Conservation (phyloP, 2,329 filamentous ascomycete genomes). For the Apiospora arundinis region DNA sequence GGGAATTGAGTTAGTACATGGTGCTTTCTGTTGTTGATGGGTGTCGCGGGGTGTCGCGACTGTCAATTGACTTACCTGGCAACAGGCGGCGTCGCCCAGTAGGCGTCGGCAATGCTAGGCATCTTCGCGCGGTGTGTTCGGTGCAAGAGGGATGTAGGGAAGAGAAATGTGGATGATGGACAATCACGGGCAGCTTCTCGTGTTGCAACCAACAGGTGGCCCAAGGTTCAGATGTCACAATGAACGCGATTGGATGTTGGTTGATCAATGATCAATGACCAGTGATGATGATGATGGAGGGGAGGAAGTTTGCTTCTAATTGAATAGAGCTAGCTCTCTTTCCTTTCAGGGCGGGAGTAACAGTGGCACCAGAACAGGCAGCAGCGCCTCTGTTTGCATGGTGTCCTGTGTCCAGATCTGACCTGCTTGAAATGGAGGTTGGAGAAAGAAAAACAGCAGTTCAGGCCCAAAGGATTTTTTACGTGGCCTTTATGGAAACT, state of each 20-base stretch:
- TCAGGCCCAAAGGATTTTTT: neutral
- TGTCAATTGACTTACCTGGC: conserved; percentile 44
- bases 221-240: conserved; percentile 14
- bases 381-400: conserved; percentile 36
- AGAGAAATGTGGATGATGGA: neutral
- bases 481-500: conserved; percentile 19
- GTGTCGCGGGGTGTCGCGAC: neutral
- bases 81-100: conserved; percentile 49
- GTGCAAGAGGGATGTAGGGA: neutral
- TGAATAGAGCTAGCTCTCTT: conserved; percentile 25
- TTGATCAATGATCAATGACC: neutral
- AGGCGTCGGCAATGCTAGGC: conserved; percentile 48
- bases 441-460: neutral
- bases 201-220: neutral
- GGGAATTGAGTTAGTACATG: neutral
- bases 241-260: conserved; percentile 1
- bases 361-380: conserved; percentile 34
- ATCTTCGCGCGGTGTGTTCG: conserved; percentile 35
- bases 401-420: conserved; percentile 27
- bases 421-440: conserved; percentile 18
- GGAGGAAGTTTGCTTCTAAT: conserved; percentile 18
- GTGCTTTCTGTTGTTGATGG: neutral
- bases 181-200: neutral
- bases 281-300: neutral
- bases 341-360: conserved; percentile 32